A percentile compares a stretch with the other conserved stretches of the same genome.
These are phyloP conservation scores for Brassica incana DNA, from an alignment of 345 rosid genomes.

Conservation along the genomic window DNA sequence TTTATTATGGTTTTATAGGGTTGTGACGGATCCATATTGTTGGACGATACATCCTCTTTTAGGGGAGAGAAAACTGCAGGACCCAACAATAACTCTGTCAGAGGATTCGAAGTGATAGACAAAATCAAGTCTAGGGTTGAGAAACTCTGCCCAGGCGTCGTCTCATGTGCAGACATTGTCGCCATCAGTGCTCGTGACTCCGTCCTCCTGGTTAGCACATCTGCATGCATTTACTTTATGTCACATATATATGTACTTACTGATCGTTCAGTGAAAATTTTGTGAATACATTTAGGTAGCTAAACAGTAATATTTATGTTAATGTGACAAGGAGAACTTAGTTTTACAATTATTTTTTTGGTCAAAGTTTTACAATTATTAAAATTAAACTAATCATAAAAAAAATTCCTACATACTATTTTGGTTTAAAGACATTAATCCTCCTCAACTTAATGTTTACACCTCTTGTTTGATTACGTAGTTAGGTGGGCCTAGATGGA, in stretches of 20 bases:
- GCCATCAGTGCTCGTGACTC: constrained; percentile 70
- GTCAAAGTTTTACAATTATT: too few relatives aligned
- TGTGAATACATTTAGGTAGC: not conserved
- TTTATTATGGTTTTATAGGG: constrained; percentile 43
- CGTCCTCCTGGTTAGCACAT: constrained; percentile 40
- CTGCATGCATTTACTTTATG: not conserved
- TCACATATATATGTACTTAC: not conserved
- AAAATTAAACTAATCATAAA: too few relatives aligned
- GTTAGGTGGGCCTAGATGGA: constrained; percentile 75
- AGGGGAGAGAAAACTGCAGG: constrained; percentile 57
- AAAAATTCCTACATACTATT: not conserved
- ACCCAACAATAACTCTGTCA: constrained; percentile 55
- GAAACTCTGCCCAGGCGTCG: constrained; percentile 53
- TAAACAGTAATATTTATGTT: not conserved
- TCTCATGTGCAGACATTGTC: constrained; percentile 69
- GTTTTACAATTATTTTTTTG: not conserved
- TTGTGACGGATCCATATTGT: constrained; percentile 66
- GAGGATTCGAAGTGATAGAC: constrained; percentile 61
- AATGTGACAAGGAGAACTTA: not conserved
- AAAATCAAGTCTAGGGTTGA: constrained; percentile 54
- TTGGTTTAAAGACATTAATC: not conserved
- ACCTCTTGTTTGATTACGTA: constrained; percentile 22
- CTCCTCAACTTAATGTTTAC: not conserved
- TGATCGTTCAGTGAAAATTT: not conserved
- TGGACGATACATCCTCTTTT: constrained; percentile 57